Conservation (phyloP, 2,329 filamentous ascomycete genomes). For the Ophiobolus disseminans region DNA sequence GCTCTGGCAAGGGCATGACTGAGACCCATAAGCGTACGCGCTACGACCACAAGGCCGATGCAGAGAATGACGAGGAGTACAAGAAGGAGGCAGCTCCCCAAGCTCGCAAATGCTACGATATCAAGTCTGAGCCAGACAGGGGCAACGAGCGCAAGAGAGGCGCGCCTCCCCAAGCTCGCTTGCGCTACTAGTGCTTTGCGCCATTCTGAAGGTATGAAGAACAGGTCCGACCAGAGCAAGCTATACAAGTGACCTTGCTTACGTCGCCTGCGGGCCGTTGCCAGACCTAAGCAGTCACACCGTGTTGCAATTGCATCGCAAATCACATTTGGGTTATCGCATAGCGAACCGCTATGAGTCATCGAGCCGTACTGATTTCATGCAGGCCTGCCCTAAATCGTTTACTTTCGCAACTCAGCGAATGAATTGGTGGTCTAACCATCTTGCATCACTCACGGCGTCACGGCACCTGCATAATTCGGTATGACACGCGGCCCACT, state of each 20-base stretch:
- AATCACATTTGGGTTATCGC: too few species aligned
- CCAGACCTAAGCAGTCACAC: conserved; percentile 17
- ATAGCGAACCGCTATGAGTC: not conserved
- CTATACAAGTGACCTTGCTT: conserved; percentile 21
- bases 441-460: conserved; percentile 16
- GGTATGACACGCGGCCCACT: conserved; percentile 31
- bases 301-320: not conserved
- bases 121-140: conserved; percentile 53
- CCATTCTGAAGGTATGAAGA: conserved; percentile 4
- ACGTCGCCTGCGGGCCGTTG: conserved; percentile 21
- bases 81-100: conserved; percentile 1
- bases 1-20: conserved; percentile 93
- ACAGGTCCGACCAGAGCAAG: conserved; percentile 2
- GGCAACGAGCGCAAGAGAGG: conserved; percentile 27
- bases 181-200: too few species aligned
- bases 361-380: not conserved
- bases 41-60: conserved; percentile 71
- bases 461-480: conserved; percentile 27
- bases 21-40: conserved; percentile 84
- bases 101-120: conserved; percentile 70
- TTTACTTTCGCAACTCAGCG: not conserved
- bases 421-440: not conserved
- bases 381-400: conserved; percentile 16
- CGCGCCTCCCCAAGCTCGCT: conserved; percentile 4
- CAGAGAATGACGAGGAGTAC: conserved; percentile 33